phyloP scores from a whole-genome alignment of 2,329 filamentous ascomycete genomes.

The Drechslerella stenobrocha region DNA sequence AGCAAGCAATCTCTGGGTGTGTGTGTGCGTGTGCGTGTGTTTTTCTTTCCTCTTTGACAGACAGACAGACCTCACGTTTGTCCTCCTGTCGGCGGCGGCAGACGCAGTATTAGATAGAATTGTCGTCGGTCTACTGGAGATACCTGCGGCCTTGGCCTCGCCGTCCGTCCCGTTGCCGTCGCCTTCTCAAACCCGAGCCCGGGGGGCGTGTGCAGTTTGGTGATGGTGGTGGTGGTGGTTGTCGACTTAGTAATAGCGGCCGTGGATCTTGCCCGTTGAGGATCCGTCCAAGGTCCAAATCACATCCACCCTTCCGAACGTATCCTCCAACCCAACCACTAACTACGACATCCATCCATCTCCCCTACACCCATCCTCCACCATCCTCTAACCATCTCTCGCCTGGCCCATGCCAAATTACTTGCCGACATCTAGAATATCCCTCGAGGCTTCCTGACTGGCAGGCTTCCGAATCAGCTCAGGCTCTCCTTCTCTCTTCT shows the following conservation, averaged over 20 bases:
- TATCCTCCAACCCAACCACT: slow-evolving; percentile 40
- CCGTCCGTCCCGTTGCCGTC: background rate
- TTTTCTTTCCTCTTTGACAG: background rate
- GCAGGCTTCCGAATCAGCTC: slow-evolving; percentile 4
- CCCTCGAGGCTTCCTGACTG: slow-evolving; percentile 6
- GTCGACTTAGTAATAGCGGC: slow-evolving; percentile 14
- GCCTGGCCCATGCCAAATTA: slow-evolving; percentile 22
- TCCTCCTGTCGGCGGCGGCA: slow-evolving; percentile 23
- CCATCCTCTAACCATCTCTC: slow-evolving; percentile 3
- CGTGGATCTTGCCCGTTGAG: slow-evolving; percentile 48
- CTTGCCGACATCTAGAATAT: slow-evolving; percentile 23
- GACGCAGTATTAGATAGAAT: slow-evolving; percentile 13
- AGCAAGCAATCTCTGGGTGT: slow-evolving; percentile 21
- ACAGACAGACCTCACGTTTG: slow-evolving; percentile 3
- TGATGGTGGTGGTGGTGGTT: no score
- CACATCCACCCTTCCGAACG: slow-evolving; percentile 44
- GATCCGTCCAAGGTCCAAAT: no score
- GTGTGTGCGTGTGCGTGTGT: no score
- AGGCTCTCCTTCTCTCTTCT: background rate
- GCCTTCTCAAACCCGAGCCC: background rate
- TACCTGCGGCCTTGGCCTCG: slow-evolving; percentile 11
- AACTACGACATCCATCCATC: slow-evolving; percentile 27
- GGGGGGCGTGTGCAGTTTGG: no score
- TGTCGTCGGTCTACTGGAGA: no score
- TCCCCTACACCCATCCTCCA: slow-evolving; percentile 12